Evolutionary conservation across 2,329 filamentous ascomycete species (phyloP).

Genomic region (Aspergillus jensenii): DNA sequence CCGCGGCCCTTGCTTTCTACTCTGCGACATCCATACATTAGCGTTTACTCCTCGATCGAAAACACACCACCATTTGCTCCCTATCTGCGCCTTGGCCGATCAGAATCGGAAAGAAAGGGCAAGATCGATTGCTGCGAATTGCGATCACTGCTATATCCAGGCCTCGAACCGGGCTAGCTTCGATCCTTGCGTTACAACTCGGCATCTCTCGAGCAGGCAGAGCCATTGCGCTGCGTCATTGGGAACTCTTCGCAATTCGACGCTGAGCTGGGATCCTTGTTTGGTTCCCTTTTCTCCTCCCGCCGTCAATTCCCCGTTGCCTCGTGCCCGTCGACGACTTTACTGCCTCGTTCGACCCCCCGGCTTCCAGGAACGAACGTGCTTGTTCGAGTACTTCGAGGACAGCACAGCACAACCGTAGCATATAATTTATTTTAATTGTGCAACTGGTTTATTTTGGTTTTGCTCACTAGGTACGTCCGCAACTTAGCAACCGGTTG

Average conservation of each 20-base stretch:
- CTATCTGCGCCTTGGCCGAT: conserved; percentile 14
- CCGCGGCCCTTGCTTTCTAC: conserved; percentile 21
- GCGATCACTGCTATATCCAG: background rate
- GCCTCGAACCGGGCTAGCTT: background rate
- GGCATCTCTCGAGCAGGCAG: conserved; percentile 7
- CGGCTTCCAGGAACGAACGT: conserved; percentile 20
- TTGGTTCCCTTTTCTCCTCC: conserved; percentile 10
- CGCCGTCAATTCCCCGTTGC: conserved; percentile 15
- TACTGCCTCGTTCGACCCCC: conserved; percentile 11
- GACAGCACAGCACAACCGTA: too few species aligned
- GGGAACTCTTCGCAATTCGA: background rate
- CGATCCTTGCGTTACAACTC: conserved; percentile 12
- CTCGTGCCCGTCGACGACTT: conserved; percentile 21
- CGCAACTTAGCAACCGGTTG: conserved; percentile 21
- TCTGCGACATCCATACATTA: conserved; percentile 11
- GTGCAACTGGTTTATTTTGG: background rate
- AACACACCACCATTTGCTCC: conserved; percentile 2
- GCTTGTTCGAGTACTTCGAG: background rate
- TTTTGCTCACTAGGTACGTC: conserved; percentile 18
- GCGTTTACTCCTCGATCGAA: background rate
- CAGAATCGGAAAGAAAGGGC: conserved; percentile 3
- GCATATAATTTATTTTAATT: too few species aligned
- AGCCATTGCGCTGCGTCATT: conserved; percentile 3
- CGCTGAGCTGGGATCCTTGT: background rate
- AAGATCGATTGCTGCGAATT: background rate